Percentiles rank a stretch among this genome's conserved stretches.
phyloP scores from a whole-genome alignment of 1,284 basidiomycete genomes.

The Malassezia furfur region DNA sequence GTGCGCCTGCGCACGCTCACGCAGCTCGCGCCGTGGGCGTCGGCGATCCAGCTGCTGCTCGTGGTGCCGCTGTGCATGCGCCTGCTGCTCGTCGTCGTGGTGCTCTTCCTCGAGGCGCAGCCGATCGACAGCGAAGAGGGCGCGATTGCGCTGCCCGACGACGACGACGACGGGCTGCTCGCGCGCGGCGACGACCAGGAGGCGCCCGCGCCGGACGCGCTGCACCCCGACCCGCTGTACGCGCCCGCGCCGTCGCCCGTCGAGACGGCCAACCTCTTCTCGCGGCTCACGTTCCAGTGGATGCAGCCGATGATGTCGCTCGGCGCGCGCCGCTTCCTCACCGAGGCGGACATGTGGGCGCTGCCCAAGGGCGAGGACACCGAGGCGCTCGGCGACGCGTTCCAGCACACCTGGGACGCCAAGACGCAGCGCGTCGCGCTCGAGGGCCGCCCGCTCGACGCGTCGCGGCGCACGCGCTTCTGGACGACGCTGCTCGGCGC shows the following conservation, averaged over 20 bases:
- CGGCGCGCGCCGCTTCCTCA: constrained; percentile 44
- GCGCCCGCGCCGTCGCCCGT: constrained; percentile 59
- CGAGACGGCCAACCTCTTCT: constrained; percentile 72
- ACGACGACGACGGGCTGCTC: constrained; percentile 5
- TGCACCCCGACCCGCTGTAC: constrained; percentile 19
- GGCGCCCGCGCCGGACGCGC: neutral
- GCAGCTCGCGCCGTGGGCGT: constrained; percentile 22
- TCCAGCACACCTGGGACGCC: constrained; percentile 53
- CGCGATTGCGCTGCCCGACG: constrained; percentile 14
- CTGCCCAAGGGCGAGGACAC: constrained; percentile 59
- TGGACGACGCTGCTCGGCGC: constrained; percentile 22
- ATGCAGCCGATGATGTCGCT: constrained; percentile 62
- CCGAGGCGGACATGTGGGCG: constrained; percentile 49
- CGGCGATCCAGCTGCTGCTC: constrained; percentile 22
- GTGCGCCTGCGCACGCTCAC: constrained; percentile 54
- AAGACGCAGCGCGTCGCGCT: neutral
- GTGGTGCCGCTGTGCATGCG: constrained; percentile 33
- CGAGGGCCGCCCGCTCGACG: constrained; percentile 10
- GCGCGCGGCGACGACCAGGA: neutral
- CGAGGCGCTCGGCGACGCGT: constrained; percentile 58
- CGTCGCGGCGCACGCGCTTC: constrained; percentile 17
- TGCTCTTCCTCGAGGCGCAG: constrained; percentile 33
- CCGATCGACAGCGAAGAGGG: constrained; percentile 21
- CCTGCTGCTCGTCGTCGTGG: constrained; percentile 22
- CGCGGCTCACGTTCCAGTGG: constrained; percentile 60